phyloP scores from a whole-genome alignment of 2,329 filamentous ascomycete genomes.

The Basipetospora sp. region DNA sequence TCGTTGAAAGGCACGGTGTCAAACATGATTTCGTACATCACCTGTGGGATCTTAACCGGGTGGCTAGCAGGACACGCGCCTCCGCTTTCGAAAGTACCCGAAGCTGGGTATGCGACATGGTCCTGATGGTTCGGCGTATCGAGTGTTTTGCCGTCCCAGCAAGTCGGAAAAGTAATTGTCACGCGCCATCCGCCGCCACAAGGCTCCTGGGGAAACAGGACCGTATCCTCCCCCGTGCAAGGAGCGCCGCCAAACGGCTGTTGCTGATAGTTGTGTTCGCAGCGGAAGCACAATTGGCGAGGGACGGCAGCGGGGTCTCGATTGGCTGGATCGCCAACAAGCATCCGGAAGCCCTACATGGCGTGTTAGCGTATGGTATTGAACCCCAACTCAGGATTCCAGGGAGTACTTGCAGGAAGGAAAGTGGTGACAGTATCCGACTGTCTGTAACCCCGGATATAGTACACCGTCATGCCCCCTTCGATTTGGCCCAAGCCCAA shows the following conservation, averaged over 20 bases:
- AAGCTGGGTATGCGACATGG: slow-evolving; percentile 6
- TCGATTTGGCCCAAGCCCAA: slow-evolving; percentile 28
- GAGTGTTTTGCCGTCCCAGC: slow-evolving; percentile 15
- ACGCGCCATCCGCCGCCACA: slow-evolving; percentile 38
- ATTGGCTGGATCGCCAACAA: slow-evolving; percentile 28
- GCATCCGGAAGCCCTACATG: slow-evolving; percentile 34
- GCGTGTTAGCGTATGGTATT: too few species aligned
- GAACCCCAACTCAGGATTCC: background rate
- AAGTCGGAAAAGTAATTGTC: slow-evolving; percentile 34
- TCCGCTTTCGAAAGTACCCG: slow-evolving; percentile 7
- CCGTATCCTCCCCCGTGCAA: slow-evolving; percentile 33
- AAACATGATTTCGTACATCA: slow-evolving; percentile 9
- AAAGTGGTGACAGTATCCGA: slow-evolving; percentile 27
- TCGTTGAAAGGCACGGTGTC: slow-evolving; percentile 8
- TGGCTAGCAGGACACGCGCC: slow-evolving; percentile 7
- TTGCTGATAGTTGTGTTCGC: slow-evolving; percentile 29
- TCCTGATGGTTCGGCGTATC: slow-evolving; percentile 7
- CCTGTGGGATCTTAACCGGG: slow-evolving; percentile 9
- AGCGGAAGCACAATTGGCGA: slow-evolving; percentile 29
- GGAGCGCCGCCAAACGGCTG: slow-evolving; percentile 33
- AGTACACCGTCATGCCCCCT: slow-evolving; percentile 30
- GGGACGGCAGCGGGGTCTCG: slow-evolving; percentile 17
- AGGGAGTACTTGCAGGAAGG: slow-evolving; percentile 20
- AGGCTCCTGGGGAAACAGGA: slow-evolving; percentile 30
- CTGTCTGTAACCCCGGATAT: slow-evolving; percentile 16